Conservation (phyloP, 2,329 filamentous ascomycete genomes). For the Whalleya microplaca region DNA sequence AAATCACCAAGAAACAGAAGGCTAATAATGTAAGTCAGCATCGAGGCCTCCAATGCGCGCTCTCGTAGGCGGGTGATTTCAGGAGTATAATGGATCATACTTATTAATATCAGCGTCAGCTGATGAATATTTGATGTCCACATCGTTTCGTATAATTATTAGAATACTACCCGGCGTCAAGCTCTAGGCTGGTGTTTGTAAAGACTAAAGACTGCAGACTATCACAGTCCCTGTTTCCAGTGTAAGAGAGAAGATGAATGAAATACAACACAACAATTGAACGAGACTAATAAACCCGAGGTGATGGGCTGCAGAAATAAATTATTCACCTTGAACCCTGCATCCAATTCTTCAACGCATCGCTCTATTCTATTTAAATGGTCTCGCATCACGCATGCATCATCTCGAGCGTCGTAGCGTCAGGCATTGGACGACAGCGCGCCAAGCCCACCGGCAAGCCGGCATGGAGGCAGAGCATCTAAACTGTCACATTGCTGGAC, state of each 20-base stretch:
- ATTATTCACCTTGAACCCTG: not conserved
- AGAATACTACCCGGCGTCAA: not conserved
- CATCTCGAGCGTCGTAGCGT: slow-evolving; percentile 9
- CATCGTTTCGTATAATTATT: slow-evolving; percentile 3
- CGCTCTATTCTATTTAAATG: slow-evolving; percentile 8
- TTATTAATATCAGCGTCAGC: not conserved
- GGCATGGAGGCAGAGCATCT: no score
- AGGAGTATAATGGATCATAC: slow-evolving; percentile 6
- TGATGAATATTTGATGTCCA: slow-evolving; percentile 2
- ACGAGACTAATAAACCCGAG: not conserved
- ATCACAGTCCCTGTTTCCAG: not conserved
- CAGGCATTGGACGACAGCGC: slow-evolving; percentile 9
- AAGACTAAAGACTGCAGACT: not conserved
- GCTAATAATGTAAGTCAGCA: slow-evolving; percentile 6
- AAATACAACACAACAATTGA: not conserved
- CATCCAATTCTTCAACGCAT: not conserved
- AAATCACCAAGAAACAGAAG: slow-evolving; percentile 8
- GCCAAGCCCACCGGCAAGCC: slow-evolving; percentile 16
- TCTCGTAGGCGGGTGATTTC: not conserved
- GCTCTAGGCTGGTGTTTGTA: not conserved
- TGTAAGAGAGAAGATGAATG: not conserved
- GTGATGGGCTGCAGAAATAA: slow-evolving; percentile 1
- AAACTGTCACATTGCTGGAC: not conserved
- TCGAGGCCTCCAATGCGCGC: not conserved
- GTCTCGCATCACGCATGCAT: slow-evolving; percentile 2